phyloP scores from a whole-genome alignment of 2,329 filamentous ascomycete species.

The Ceratocystiopsis brevicomis region DNA sequence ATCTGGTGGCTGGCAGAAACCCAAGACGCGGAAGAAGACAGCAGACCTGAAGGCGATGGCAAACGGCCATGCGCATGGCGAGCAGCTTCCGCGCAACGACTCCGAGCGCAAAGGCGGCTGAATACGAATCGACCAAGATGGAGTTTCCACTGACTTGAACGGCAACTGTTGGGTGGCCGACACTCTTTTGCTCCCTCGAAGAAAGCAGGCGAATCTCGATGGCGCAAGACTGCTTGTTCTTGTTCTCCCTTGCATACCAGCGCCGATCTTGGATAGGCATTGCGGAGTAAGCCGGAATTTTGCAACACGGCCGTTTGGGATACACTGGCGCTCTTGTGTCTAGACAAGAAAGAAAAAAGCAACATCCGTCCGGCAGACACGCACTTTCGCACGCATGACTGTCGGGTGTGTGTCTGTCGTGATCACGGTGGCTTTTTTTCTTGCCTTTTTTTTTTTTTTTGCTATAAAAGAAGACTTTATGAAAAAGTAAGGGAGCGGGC shows the following conservation, averaged over 20 bases:
- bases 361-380: too few species aligned
- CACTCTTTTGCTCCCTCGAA: background rate
- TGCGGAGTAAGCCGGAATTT: too few species aligned
- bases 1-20: constrained; percentile 35
- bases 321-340: too few species aligned
- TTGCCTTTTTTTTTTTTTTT: background rate
- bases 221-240: background rate
- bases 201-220: background rate
- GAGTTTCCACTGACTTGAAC: background rate
- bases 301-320: too few species aligned
- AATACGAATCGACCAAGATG: constrained; percentile 8
- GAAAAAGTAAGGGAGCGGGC: background rate
- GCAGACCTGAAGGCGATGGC: constrained; percentile 27
- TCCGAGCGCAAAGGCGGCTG: constrained; percentile 45
- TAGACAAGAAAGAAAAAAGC: too few species aligned
- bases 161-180: too few species aligned
- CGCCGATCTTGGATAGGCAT: too few species aligned
- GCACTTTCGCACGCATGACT: too few species aligned
- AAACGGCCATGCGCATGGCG: constrained; percentile 25
- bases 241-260: background rate
- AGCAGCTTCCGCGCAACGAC: constrained; percentile 37
- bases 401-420: background rate
- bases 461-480: background rate
- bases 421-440: background rate
- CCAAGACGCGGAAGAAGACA: constrained; percentile 33